Base-by-base conservation (phyloP, 1,284 basidiomycete species). In the Rhodotorula glutinis region DNA sequence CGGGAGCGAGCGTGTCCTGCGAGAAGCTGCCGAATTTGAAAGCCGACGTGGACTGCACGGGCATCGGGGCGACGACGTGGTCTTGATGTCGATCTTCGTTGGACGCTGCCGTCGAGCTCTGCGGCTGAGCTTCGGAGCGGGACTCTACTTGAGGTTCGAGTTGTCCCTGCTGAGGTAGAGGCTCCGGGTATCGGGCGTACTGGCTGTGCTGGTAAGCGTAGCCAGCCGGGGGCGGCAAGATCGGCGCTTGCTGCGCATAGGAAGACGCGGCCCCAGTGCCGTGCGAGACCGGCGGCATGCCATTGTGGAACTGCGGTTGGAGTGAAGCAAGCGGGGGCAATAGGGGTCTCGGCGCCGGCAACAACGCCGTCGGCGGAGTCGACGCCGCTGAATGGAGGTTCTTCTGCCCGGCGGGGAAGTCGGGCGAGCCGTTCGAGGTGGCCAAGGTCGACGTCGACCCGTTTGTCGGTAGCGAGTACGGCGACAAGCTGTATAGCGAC, bases 1-100 rank as follows among this genome's bases (percentile, higher is more conserved):
- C 64, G 0, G 70, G 59, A 29, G 64, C 55, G 60, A 65, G 54
- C 10, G 67, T 60, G 29, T 54, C 60, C 46, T 46, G 57, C 47
- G 54, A 41, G 25, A 60, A 40, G 16, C 25, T 29, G n/a, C 49
- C 60, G 10, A 51, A 54, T 23, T 59, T 53, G 62, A 67, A 67
- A 9, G 43, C 65, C 3, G 61, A 60, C 7, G 53, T 23, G 1
- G 66, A 38, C 14, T 46, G 57, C 1, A n/a, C 4, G 14, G 4
- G 40, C 16, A 21, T 10, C 25, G 49, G 49, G 4, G 49, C 49
- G n/a, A 16, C 25, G 49, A 51, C 17, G 5, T 27, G 49, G 16
- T 7, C 17, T 14, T 23, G 4, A 14, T n/a, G 13, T 13, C 16
- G 14, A 7, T 16, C 43, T 16, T 5, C 17, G 10, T n/a, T 53